Percentiles rank a stretch among this genome's conserved stretches.
phyloP scores from a whole-genome alignment of 176 grass and related monocot species.

The Poa annua region DNA sequence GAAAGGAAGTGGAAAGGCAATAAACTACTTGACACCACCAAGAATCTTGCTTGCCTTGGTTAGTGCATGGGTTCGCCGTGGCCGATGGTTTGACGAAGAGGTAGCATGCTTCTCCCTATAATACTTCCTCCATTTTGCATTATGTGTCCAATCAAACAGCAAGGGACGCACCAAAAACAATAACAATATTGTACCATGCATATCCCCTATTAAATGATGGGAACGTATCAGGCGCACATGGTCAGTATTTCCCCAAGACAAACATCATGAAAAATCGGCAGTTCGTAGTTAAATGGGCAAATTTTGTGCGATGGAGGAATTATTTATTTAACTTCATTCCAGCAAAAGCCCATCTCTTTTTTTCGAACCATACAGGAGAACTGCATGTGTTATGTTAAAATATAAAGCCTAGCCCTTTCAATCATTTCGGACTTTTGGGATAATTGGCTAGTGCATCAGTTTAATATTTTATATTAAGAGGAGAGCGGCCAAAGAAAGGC shows the following conservation, averaged over 20 bases:
- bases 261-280: neutral
- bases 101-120: slow-evolving; percentile 46
- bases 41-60: slow-evolving; percentile 96
- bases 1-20: slow-evolving; percentile 96
- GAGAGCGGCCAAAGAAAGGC: too few relatives aligned
- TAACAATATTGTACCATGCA: neutral
- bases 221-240: neutral
- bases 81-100: slow-evolving; percentile 97
- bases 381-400: too few relatives aligned
- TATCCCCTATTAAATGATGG: neutral
- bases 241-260: neutral
- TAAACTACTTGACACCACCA: slow-evolving; percentile 97
- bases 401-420: too few relatives aligned
- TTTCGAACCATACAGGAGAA: too few relatives aligned
- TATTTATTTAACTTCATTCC: neutral
- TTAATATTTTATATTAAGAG: too few relatives aligned
- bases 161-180: neutral
- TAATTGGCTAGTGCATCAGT: too few relatives aligned
- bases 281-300: neutral
- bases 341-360: neutral
- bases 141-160: neutral
- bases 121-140: neutral
- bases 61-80: slow-evolving; percentile 93
- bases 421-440: too few relatives aligned
- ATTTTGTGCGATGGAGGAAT: neutral